Conservation (phyloP, 805 yeast species). For the Helenozyma baotianmanensis region DNA sequence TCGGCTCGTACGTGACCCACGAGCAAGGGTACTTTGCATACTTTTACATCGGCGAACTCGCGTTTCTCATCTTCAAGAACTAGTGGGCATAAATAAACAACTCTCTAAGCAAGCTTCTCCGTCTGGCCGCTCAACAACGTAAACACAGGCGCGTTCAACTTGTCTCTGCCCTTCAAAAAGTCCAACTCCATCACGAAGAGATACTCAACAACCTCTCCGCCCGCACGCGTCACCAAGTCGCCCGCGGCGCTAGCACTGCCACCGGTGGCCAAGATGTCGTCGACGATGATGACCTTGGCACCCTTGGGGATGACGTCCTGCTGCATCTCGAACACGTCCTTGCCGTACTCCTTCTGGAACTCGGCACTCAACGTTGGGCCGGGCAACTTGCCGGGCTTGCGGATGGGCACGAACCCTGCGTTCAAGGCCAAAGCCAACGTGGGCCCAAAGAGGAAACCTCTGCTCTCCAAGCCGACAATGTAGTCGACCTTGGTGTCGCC, state of each 20-base stretch:
- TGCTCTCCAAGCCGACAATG: constrained; percentile 89
- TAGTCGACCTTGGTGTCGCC: constrained; percentile 71
- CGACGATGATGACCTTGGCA: constrained; percentile 80
- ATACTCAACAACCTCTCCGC: constrained; percentile 74
- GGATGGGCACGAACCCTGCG: constrained; percentile 90
- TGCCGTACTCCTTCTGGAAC: constrained; percentile 89
- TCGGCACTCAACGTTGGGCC: constrained; percentile 71
- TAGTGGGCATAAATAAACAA: constrained; percentile 1
- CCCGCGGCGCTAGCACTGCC: constrained; percentile 97
- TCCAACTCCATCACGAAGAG: constrained; percentile 91
- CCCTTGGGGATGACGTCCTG: constrained; percentile 73
- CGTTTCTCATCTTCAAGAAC: constrained; percentile 67
- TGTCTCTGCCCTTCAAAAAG: constrained; percentile 90
- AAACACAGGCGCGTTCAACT: constrained; percentile 79
- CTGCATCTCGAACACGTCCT: constrained; percentile 87
- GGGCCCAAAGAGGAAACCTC: constrained; percentile 97
- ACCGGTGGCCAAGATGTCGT: constrained; percentile 97
- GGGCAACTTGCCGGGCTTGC: constrained; percentile 94
- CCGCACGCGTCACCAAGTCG: constrained; percentile 61
- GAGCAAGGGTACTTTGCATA: constrained; percentile 70
- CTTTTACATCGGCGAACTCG: constrained; percentile 64
- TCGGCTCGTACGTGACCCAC: constrained; percentile 77
- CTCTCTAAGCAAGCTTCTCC: constrained; percentile 33
- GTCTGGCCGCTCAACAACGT: constrained; percentile 83
- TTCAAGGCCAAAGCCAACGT: constrained; percentile 83